These are phyloP conservation scores for Cyberlindnera euphorbiae DNA, from an alignment of 805 yeast species.

Conservation along the genomic window DNA sequence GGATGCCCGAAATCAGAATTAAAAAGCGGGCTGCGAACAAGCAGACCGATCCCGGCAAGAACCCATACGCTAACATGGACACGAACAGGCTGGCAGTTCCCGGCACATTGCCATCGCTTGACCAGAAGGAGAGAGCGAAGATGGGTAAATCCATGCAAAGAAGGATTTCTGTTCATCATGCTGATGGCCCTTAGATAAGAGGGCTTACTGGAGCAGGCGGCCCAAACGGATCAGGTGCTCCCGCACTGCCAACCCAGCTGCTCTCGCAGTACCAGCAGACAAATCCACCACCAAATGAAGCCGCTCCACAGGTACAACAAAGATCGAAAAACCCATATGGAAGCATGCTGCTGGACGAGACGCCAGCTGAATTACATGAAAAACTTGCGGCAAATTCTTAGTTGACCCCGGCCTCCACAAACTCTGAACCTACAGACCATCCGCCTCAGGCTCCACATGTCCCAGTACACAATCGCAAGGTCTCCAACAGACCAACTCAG, in stretches of 20 bases:
- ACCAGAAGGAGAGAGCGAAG: conserved; percentile 32
- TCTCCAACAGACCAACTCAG: conserved; percentile 2
- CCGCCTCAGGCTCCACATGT: background rate
- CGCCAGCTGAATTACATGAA: no score
- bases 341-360: conserved; percentile 7
- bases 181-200: conserved; percentile 15
- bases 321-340: conserved; percentile 2
- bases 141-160: conserved; percentile 40
- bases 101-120: conserved; percentile 28
- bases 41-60: conserved; percentile 1
- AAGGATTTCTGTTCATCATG: conserved; percentile 38
- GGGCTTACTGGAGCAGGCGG: conserved; percentile 7
- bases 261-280: conserved; percentile 14
- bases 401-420: conserved; percentile 1
- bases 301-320: background rate
- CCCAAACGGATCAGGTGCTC: conserved; percentile 14
- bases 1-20: no score
- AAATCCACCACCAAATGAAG: background rate
- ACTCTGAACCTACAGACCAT: background rate
- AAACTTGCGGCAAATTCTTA: no score
- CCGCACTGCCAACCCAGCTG: conserved; percentile 27
- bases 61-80: conserved; percentile 17
- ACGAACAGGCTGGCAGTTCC: conserved; percentile 8
- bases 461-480: background rate
- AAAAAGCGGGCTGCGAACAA: background rate